These are phyloP conservation scores for Torulaspora franciscae DNA, from an alignment of 805 yeast species.

Conservation along the genomic window DNA sequence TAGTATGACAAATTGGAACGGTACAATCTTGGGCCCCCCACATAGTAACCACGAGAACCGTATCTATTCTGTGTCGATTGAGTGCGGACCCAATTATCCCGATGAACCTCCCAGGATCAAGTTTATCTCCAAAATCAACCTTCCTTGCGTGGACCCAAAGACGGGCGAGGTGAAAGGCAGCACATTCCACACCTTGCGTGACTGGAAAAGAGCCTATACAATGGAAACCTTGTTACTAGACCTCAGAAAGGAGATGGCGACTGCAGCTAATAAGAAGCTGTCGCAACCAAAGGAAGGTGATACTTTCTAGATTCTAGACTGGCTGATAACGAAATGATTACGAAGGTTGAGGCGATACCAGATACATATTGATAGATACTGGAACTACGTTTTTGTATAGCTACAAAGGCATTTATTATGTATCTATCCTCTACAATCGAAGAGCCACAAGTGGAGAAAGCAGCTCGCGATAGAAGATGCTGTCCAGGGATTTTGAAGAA, in stretches of 20 bases:
- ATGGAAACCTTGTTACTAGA: constrained; percentile 92
- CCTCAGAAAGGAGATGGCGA: constrained; percentile 85
- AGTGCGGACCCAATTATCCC: constrained; percentile 83
- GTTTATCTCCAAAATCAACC: constrained; percentile 78
- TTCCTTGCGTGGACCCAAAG: constrained; percentile 77
- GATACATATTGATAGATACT: constrained; percentile 7
- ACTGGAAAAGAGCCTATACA: constrained; percentile 87
- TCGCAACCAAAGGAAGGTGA: constrained; percentile 91
- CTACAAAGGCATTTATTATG: neutral
- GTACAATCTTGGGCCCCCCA: constrained; percentile 97
- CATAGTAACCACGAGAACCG: constrained; percentile 87
- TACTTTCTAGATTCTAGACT: constrained; percentile 49
- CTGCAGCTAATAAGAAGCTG: constrained; percentile 72
- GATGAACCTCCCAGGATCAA: constrained; percentile 79
- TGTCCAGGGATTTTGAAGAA: too few species aligned
- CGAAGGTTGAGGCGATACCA: neutral
- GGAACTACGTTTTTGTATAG: neutral
- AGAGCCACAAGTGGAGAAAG: too few species aligned
- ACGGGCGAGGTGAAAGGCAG: constrained; percentile 52
- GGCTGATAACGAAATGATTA: constrained; percentile 1
- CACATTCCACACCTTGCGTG: constrained; percentile 61
- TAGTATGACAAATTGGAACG: constrained; percentile 94
- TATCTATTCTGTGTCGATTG: constrained; percentile 76
- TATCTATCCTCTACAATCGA: too few species aligned
- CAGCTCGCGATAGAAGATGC: too few species aligned